Percentiles rank a stretch among this genome's conserved stretches.
Conservation (phyloP, 768 basidiomycete genomes). For the Steccherinum ochraceum region DNA sequence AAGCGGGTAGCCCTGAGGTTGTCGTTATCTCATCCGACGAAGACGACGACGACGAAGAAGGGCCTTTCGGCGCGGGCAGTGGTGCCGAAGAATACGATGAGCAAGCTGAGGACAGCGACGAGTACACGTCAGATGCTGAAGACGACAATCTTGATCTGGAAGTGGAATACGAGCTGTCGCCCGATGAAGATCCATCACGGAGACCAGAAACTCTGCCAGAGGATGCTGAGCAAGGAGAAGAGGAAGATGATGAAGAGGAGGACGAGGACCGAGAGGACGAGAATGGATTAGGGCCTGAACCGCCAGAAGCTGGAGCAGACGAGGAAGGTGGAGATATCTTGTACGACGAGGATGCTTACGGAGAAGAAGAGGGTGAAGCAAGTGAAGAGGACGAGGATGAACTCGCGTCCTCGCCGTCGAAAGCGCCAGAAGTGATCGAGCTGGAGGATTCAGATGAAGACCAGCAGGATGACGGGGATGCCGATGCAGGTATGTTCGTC, state of each 20-base stretch:
- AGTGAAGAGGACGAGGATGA: conserved; percentile 16
- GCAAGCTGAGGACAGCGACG: conserved; percentile 27
- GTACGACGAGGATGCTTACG: conserved; percentile 50
- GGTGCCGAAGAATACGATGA: conserved; percentile 18
- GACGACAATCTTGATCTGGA: not conserved
- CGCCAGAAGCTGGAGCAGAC: conserved; percentile 38
- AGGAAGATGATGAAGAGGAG: conserved; percentile 23
- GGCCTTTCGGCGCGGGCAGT: conserved; percentile 2
- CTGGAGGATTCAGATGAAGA: not conserved
- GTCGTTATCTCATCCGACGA: conserved; percentile 16
- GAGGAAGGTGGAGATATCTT: conserved; percentile 9
- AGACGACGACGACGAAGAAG: conserved; percentile 1
- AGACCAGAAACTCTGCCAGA: not conserved
- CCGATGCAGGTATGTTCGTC: conserved; percentile 8
- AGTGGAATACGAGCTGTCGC: too few species aligned
- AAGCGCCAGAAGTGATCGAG: too few species aligned
- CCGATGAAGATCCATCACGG: too few species aligned
- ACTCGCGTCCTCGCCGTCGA: conserved; percentile 7
- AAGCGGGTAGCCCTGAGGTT: conserved; percentile 12
- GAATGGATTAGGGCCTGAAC: conserved; percentile 24
- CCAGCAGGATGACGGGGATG: conserved; percentile 5
- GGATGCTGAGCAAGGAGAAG: conserved; percentile 22
- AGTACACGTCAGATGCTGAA: not conserved
- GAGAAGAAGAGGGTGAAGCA: conserved; percentile 32
- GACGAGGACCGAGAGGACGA: conserved; percentile 22